Percentiles rank a stretch among this genome's conserved stretches.
phyloP scores from a whole-genome alignment of 441 rosid genomes.

The Gossypium lobatum region DNA sequence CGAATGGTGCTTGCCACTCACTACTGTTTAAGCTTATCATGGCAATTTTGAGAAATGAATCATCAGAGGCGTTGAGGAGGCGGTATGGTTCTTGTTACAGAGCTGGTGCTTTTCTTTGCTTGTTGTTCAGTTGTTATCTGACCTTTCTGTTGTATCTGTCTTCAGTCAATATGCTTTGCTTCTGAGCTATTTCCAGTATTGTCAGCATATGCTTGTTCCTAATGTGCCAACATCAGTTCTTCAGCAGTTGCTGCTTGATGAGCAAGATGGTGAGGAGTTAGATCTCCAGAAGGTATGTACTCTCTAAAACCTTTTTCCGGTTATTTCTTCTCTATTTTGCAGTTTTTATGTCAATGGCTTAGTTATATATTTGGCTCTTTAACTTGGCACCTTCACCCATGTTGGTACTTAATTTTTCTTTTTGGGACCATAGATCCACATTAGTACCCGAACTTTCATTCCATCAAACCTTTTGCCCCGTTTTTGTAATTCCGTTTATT shows the following conservation, averaged over 20 bases:
- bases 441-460: too few relatives aligned
- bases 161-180: constrained; percentile 91
- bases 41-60: constrained; percentile 83
- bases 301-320: constrained; percentile 4
- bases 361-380: too few relatives aligned
- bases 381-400: too few relatives aligned
- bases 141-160: constrained; percentile 16
- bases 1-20: constrained; percentile 91
- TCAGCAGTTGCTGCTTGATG: constrained; percentile 70
- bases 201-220: constrained; percentile 83
- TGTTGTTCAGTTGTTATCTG: constrained; percentile 15
- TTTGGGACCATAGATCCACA: too few relatives aligned
- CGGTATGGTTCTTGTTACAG: constrained; percentile 46
- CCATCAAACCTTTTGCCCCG: too few relatives aligned
- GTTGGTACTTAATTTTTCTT: too few relatives aligned
- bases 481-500: too few relatives aligned
- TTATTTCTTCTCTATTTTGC: constrained; percentile 1
- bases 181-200: constrained; percentile 92
- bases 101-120: constrained; percentile 13
- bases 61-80: constrained; percentile 96
- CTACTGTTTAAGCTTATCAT: constrained; percentile 77
- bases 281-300: constrained; percentile 68
- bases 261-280: constrained; percentile 78
- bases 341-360: background rate
- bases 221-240: constrained; percentile 77